Conservation (phyloP, 306 rosid species). For the Dryas octopetala region DNA sequence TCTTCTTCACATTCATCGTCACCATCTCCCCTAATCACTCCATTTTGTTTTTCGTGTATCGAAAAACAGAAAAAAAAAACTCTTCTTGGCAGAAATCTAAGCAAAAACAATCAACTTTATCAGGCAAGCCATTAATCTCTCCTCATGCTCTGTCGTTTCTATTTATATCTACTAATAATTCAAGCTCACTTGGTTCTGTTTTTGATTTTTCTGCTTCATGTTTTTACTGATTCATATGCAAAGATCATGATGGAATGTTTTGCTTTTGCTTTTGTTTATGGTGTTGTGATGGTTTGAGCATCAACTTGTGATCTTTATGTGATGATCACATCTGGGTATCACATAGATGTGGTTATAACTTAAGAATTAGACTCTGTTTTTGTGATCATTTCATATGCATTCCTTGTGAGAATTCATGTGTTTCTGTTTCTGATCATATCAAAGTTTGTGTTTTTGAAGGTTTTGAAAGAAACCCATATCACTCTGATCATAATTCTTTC, state of each 20-base stretch:
- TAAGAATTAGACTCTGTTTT: not conserved
- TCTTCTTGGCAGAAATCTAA: conserved; percentile 25
- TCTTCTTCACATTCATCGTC: not conserved
- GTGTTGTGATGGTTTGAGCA: not conserved
- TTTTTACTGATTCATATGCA: not conserved
- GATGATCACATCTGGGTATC: conserved; percentile 11
- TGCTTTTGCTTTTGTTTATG: not conserved
- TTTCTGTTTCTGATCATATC: not conserved
- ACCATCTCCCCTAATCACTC: conserved; percentile 15
- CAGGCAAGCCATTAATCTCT: conserved; percentile 41
- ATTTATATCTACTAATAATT: not conserved
- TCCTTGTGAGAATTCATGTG: not conserved
- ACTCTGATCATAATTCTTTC: not conserved
- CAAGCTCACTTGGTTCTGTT: no score
- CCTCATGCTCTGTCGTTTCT: not conserved
- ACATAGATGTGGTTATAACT: not conserved
- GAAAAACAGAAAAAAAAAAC: not conserved
- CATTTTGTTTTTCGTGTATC: not conserved
- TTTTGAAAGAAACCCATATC: not conserved
- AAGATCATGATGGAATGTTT: not conserved
- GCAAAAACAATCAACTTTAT: conserved; percentile 31
- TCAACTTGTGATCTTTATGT: not conserved
- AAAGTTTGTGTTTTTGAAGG: conserved; percentile 14
- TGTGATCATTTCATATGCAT: not conserved
- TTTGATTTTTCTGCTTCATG: not conserved